Percentiles rank a stretch among this genome's conserved stretches.
phyloP scores from a whole-genome alignment of 169 alveolate genomes.

The Cryptosporidium baileyi region DNA sequence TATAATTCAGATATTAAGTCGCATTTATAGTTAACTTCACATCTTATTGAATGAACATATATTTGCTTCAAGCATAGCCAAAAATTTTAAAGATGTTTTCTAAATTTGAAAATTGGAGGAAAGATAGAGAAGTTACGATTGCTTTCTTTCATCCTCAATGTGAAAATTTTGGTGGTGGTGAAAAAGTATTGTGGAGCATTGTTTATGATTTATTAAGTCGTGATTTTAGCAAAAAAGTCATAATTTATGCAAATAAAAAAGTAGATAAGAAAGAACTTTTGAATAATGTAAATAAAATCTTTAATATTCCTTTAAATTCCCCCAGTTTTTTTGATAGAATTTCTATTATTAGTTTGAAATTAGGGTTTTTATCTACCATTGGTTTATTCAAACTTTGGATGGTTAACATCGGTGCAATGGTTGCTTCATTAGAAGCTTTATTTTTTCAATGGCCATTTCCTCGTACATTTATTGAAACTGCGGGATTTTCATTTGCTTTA shows the following conservation, averaged over 20 bases:
- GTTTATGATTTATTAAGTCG: neutral
- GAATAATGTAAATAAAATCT: neutral
- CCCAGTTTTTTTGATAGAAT: slow-evolving; percentile 21
- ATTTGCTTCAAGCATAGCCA: neutral
- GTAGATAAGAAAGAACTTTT: neutral
- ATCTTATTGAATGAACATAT: neutral
- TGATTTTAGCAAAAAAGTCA: slow-evolving; percentile 1
- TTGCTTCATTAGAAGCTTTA: slow-evolving; percentile 41
- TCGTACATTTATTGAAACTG: slow-evolving; percentile 48
- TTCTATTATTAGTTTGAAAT: neutral
- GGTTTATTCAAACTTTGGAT: slow-evolving; percentile 26
- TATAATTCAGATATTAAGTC: no score
- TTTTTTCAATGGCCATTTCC: slow-evolving; percentile 48
- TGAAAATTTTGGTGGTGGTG: slow-evolving; percentile 71
- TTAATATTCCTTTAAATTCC: neutral
- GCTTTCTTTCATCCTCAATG: slow-evolving; percentile 73
- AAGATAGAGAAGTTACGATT: slow-evolving; percentile 14
- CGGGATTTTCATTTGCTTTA: slow-evolving; percentile 49
- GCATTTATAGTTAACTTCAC: neutral
- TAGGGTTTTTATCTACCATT: neutral
- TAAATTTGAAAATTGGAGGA: neutral
- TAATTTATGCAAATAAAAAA: slow-evolving; percentile 2
- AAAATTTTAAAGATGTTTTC: no score
- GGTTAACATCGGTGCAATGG: slow-evolving; percentile 11
- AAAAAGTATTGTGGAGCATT: slow-evolving; percentile 70